Evolutionary conservation across 2,329 filamentous ascomycete genomes (phyloP).

Genomic region (Penicillium sp.): DNA sequence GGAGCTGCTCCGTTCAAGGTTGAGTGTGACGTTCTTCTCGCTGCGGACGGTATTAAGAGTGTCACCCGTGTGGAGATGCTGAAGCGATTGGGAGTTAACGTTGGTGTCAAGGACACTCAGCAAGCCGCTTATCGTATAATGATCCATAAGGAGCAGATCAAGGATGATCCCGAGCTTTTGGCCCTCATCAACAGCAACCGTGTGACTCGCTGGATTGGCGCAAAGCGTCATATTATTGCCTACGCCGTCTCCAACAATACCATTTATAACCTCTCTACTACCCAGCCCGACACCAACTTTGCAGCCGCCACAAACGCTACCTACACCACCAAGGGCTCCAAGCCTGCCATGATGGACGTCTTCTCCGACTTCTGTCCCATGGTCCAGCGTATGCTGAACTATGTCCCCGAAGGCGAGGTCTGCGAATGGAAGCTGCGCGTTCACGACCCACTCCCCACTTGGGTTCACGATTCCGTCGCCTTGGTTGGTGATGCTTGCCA

Average conservation of each 20-base stretch:
- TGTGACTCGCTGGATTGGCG: slow-evolving; percentile 65
- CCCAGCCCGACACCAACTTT: slow-evolving; percentile 61
- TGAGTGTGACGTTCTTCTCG: slow-evolving; percentile 52
- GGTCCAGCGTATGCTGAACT: slow-evolving; percentile 59
- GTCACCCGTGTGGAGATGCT: slow-evolving; percentile 46
- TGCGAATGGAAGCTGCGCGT: slow-evolving; percentile 66
- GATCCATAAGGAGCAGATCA: slow-evolving; percentile 47
- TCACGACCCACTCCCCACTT: slow-evolving; percentile 61
- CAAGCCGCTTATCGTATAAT: slow-evolving; percentile 57
- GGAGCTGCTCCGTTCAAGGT: slow-evolving; percentile 48
- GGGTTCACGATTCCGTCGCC: slow-evolving; percentile 55
- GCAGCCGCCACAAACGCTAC: slow-evolving; percentile 57
- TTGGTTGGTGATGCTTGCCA: slow-evolving; percentile 62
- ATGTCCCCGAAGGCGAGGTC: slow-evolving; percentile 63
- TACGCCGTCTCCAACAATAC: slow-evolving; percentile 63
- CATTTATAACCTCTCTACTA: slow-evolving; percentile 65
- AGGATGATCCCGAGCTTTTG: slow-evolving; percentile 52
- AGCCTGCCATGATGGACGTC: slow-evolving; percentile 59
- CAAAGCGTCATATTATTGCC: slow-evolving; percentile 64
- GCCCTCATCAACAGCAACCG: slow-evolving; percentile 56
- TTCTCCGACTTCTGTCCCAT: slow-evolving; percentile 62
- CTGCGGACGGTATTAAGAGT: slow-evolving; percentile 56
- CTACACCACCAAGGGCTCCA: slow-evolving; percentile 63
- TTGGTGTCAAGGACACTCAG: slow-evolving; percentile 48
- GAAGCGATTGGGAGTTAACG: slow-evolving; percentile 35